Base-by-base conservation (phyloP, 495 filamentous ascomycete genomes). In the Neurospora sp. region DNA sequence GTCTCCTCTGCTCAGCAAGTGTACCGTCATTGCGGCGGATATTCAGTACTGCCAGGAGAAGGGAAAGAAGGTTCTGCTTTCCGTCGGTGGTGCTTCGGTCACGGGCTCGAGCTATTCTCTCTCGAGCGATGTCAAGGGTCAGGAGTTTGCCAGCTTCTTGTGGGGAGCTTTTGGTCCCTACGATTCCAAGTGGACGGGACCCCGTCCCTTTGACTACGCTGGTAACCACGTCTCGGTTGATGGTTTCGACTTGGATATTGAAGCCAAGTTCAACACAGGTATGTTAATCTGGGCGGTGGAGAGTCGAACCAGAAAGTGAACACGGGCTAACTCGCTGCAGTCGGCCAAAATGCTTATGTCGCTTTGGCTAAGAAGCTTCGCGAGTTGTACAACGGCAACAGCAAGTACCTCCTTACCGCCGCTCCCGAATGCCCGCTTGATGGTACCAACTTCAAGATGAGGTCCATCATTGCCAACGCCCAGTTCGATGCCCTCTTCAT, bases 171-270 rank as follows among this genome's bases (percentile, higher is more conserved):
- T 92, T 76, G 91, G 91, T 23, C 88, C 87, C n/a, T 81, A 82
- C 70, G 77, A 80, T 40, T 8, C 74, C 4, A 66, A 35, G 54
- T 85, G 78, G 42, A 76, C 75, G n/a, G 82, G 79, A 4, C 83
- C 86, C 18, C 86, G 90, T 69, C 91, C 91, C n/a, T 90, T 93
- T 69, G 90, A 90, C 39, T 48, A 37, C 38, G 79, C 75, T 59
- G 74, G 72, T 48, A 74, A 71, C 8, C 86, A 86, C 42, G 80
- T 81, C 42, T 27, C 27, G 11, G 74, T 92, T 31, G 90, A 93
- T 78, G 91, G 91, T 5, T 92, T 92, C 75, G 91, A 93, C 74
- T 88, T 92, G 44, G 89, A 91, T 73, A 88, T 91, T 69, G 89
- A 92, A 78, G 31, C 69, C 16, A 78, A 80, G 70, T 83, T 83